Conservation (phyloP, 2,329 filamentous ascomycete species). For the Ophiognomonia clavigignenti-juglandacearum region DNA sequence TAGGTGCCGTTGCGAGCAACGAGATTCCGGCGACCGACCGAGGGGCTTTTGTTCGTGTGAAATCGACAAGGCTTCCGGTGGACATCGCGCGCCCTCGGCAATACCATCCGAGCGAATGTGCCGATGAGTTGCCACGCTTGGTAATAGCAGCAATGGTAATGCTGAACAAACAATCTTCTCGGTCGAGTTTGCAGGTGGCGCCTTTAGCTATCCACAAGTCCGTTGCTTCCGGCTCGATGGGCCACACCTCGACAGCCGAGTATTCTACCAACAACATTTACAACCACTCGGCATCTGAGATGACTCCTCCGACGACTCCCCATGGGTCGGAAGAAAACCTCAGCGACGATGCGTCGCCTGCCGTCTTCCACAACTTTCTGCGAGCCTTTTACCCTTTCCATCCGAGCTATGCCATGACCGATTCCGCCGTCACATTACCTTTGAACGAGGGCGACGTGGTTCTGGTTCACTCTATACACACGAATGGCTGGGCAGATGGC, state of each 20-base stretch:
- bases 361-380: conserved; percentile 88
- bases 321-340: conserved; percentile 61
- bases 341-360: conserved; percentile 38
- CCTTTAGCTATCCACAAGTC: conserved; percentile 50
- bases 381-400: conserved; percentile 92
- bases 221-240: conserved; percentile 22
- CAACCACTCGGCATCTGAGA: conserved; percentile 46
- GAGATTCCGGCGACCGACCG: too few species aligned
- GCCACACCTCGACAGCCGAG: conserved; percentile 10
- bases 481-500: conserved; percentile 97
- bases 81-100: background rate
- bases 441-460: conserved; percentile 89
- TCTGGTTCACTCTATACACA: conserved; percentile 92
- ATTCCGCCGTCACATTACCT: conserved; percentile 82
- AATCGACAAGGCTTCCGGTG: too few species aligned
- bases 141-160: conserved; percentile 37
- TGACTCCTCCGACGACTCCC: conserved; percentile 74
- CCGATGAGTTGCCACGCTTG: conserved; percentile 33
- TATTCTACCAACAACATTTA: conserved; percentile 31
- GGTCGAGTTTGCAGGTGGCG: conserved; percentile 58
- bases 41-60: too few species aligned
- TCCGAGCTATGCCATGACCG: conserved; percentile 69
- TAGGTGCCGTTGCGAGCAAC: too few species aligned
- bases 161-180: conserved; percentile 42
- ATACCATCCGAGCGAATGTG: conserved; percentile 6